phyloP scores from a whole-genome alignment of 208 protist species.

The Leishmania major region DNA sequence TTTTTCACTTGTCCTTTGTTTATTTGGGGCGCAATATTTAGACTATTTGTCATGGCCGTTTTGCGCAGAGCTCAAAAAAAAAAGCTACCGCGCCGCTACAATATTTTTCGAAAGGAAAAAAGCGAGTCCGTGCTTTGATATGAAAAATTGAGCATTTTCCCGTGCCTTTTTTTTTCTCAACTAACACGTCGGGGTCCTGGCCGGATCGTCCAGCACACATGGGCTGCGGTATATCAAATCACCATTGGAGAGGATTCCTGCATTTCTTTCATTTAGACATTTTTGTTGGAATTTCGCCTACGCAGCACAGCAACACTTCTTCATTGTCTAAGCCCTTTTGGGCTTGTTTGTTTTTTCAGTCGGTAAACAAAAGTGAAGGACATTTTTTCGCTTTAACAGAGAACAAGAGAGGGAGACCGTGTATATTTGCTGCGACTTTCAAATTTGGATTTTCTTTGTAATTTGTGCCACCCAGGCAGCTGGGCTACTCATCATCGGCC shows the following conservation, averaged over 20 bases:
- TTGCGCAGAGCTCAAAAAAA: neutral
- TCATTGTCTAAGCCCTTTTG: neutral
- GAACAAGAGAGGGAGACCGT: neutral
- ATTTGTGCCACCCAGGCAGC: neutral
- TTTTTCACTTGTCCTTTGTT: neutral
- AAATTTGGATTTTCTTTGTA: neutral
- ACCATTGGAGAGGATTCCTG: neutral
- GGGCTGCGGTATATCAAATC: neutral
- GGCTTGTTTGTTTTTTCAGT: constrained; percentile 1
- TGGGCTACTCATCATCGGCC: constrained; percentile 10
- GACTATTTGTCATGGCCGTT: constrained; percentile 3
- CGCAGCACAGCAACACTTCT: neutral
- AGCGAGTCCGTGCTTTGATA: neutral
- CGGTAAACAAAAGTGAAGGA: constrained; percentile 4
- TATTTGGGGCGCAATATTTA: neutral
- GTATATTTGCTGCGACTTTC: neutral
- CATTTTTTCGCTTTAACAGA: constrained; percentile 1
- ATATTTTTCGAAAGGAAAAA: constrained; percentile 3
- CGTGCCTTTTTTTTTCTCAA: neutral
- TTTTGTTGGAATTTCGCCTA: neutral
- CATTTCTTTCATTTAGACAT: constrained; percentile 7
- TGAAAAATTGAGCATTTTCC: neutral
- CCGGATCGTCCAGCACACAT: neutral
- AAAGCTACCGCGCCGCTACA: neutral
- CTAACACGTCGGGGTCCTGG: neutral